Evolutionary conservation across 306 rosid genomes (phyloP), one percentile per base, ranked within the genome.

Genomic region (Begonia masoniana): DNA sequence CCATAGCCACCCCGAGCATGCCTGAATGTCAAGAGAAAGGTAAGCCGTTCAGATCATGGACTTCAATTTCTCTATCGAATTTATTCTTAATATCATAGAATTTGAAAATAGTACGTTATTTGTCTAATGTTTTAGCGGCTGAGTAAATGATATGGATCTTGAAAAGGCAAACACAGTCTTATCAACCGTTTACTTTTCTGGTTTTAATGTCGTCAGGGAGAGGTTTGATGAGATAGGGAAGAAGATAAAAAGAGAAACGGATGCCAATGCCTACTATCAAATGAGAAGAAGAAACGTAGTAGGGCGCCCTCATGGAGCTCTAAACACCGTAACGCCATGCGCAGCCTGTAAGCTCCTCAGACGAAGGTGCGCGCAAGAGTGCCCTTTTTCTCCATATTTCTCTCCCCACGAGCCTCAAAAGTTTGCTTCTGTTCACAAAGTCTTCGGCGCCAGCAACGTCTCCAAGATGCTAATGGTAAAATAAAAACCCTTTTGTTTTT

Each of bases 401-500:
- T 80, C 94, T 39, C 96, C 96, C 6, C 96, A 87, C 31, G 96
- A 87, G 43, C 96, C 96, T 49, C 96, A 87, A 11, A 87, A 87
- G 57, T 87, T 87, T 57, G 96, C 96, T 68, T 87, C 94, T 9
- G 96, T 87, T 61, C 96, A 87, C 80, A 87, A 80, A 74, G 82
- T 87, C 64, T 87, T 87, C 39, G 94, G 96, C 46, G 96, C 96
- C 31, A 87, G 96, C 73, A 87, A 87, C 64, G 96, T 87, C 71
- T 87, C 96, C 14, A 87, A 87, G 82, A 76, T 87, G 96, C 84
- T 87, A 7, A 87, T 83, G 94, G 96, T 87, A 79, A 36, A 24
- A 26, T 6, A 3, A 26, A 45, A 45, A 45, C 4, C 35, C 3
- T 26, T 26, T 26, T 26, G 0, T 26, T 17, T 17, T 17, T 17